A percentile compares a stretch with the other conserved stretches of the same genome.
These are phyloP conservation scores for Epichloe amarillans DNA, from an alignment of 2,329 filamentous ascomycete genomes.

Conservation along the genomic window DNA sequence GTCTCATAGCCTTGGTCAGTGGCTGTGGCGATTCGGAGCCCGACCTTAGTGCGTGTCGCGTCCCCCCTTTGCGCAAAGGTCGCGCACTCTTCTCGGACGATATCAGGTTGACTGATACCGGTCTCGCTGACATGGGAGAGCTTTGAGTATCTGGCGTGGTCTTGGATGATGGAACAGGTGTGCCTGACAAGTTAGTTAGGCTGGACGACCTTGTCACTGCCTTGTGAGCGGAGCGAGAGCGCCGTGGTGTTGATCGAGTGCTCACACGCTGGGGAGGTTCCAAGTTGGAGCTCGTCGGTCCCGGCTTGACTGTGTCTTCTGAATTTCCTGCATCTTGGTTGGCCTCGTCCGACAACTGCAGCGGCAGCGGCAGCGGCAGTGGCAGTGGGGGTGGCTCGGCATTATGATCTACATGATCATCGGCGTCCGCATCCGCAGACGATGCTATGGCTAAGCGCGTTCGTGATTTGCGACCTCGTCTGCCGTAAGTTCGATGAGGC, in stretches of 20 bases:
- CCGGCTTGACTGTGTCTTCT: neutral
- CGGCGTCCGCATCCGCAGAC: neutral
- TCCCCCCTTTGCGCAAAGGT: slow-evolving; percentile 9
- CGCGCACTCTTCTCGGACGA: slow-evolving; percentile 12
- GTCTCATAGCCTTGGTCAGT: slow-evolving; percentile 9
- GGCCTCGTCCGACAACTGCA: neutral
- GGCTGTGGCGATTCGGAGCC: slow-evolving; percentile 15
- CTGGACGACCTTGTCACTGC: slow-evolving; percentile 20
- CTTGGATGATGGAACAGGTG: slow-evolving; percentile 24
- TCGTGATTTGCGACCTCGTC: neutral
- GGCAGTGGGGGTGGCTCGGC: neutral
- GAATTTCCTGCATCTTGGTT: neutral
- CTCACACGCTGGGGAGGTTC: neutral
- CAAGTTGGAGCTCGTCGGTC: neutral
- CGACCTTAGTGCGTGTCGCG: slow-evolving; percentile 8
- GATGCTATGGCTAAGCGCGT: slow-evolving; percentile 2
- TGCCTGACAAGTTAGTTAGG: slow-evolving; percentile 26
- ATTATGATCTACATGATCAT: neutral
- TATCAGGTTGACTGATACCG: slow-evolving; percentile 11
- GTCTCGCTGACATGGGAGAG: slow-evolving; percentile 14
- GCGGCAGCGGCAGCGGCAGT: neutral
- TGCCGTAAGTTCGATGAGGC: slow-evolving; percentile 4
- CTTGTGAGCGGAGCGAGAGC: slow-evolving; percentile 6
- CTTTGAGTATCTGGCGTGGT: slow-evolving; percentile 23
- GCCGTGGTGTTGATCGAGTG: slow-evolving; percentile 9